Percentiles rank a stretch among this genome's conserved stretches.
Conservation (phyloP, 768 basidiomycete genomes). For the Cytidiella melzeri region DNA sequence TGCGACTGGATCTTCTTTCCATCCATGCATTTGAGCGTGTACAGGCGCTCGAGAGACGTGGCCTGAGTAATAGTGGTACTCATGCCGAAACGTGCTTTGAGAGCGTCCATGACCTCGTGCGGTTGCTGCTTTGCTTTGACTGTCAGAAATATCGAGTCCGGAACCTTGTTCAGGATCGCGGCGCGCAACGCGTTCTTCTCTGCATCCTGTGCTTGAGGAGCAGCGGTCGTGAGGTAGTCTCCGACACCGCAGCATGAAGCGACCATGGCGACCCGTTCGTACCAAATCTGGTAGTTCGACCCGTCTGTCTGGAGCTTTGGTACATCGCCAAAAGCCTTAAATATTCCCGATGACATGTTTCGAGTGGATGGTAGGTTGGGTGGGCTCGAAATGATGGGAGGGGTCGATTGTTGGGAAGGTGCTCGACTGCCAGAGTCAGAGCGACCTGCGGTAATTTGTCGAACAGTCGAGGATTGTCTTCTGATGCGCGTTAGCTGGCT, state of each 20-base stretch:
- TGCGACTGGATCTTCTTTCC: not conserved
- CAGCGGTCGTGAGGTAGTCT: too few species aligned
- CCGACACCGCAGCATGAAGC: not conserved
- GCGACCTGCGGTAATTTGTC: too few species aligned
- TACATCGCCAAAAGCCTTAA: not conserved
- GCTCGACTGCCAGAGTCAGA: too few species aligned
- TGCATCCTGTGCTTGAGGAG: too few species aligned
- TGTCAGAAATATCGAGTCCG: conserved; percentile 2
- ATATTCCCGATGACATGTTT: too few species aligned
- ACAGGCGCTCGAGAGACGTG: not conserved
- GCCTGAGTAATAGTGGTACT: not conserved
- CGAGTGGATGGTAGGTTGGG: too few species aligned
- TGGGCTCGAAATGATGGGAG: too few species aligned
- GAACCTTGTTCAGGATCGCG: too few species aligned
- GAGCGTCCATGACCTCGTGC: not conserved
- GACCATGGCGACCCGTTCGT: not conserved
- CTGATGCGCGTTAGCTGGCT: too few species aligned
- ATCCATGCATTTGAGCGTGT: not conserved
- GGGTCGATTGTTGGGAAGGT: too few species aligned
- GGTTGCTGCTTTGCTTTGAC: not conserved
- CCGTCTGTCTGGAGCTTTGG: not conserved
- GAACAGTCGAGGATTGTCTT: too few species aligned
- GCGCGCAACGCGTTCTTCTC: not conserved
- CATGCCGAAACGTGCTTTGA: conserved; percentile 1
- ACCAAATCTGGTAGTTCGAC: not conserved